Conservation (phyloP, 2,329 filamentous ascomycete species). For the Lasiodiplodia citricola region DNA sequence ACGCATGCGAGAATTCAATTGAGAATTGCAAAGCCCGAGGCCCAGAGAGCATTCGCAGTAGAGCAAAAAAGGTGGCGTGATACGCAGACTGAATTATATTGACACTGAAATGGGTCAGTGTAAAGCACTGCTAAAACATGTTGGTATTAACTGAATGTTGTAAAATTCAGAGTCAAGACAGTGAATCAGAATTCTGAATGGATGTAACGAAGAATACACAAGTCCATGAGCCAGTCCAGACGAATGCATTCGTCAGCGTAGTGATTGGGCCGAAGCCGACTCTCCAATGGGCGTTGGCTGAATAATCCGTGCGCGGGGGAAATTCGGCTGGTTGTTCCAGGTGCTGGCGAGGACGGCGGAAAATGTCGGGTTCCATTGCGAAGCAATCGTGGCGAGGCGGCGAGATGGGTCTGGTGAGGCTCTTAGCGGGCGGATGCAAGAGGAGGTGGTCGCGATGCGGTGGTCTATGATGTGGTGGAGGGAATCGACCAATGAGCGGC, state of each 20-base stretch:
- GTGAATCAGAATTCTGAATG: too few species aligned
- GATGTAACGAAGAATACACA: background rate
- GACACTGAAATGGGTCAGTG: too few species aligned
- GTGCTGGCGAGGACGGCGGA: background rate
- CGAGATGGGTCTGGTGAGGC: background rate
- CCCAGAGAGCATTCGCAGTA: too few species aligned
- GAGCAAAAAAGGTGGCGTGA: too few species aligned
- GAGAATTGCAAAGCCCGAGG: too few species aligned
- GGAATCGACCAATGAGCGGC: slow-evolving; percentile 33
- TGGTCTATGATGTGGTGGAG: slow-evolving; percentile 25
- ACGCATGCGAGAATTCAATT: too few species aligned
- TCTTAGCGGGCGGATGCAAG: background rate
- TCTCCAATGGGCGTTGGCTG: slow-evolving; percentile 17
- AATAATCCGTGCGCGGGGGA: slow-evolving; percentile 1
- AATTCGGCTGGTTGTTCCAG: background rate
- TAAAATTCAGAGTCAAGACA: too few species aligned
- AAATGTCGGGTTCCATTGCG: background rate
- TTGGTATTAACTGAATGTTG: too few species aligned
- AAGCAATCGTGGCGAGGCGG: background rate
- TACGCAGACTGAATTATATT: too few species aligned
- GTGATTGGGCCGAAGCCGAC: background rate
- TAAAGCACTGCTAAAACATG: too few species aligned
- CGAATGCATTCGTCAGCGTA: background rate
- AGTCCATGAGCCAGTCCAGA: background rate
- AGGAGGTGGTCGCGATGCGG: slow-evolving; percentile 1